Conservation (phyloP, 139 green algal species). For the Trebouxia sp. region DNA sequence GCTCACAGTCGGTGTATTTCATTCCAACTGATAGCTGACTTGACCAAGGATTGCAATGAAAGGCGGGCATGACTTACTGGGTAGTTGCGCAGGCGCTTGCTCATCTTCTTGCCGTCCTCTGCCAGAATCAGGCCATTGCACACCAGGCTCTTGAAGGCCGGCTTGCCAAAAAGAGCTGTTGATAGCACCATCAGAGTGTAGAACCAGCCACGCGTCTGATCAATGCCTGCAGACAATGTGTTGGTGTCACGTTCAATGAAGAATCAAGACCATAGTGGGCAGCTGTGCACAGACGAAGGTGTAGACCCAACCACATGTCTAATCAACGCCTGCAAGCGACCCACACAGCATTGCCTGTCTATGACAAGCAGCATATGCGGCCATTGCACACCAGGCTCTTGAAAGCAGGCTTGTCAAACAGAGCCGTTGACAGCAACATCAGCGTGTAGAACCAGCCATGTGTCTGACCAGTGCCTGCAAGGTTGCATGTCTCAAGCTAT, state of each 20-base stretch:
- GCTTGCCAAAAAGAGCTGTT: slow-evolving; percentile 97
- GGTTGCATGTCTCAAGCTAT: background rate
- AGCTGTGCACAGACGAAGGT: background rate
- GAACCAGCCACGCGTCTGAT: slow-evolving; percentile 83
- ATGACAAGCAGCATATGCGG: too few relatives aligned
- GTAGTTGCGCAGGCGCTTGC: slow-evolving; percentile 99
- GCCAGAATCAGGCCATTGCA: slow-evolving; percentile 99
- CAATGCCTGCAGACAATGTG: slow-evolving; percentile 40
- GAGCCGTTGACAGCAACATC: too few relatives aligned
- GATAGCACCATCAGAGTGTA: slow-evolving; percentile 99
- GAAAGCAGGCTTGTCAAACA: background rate
- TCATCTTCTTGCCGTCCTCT: slow-evolving; percentile 99
- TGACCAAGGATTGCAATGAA: background rate
- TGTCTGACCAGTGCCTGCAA: slow-evolving; percentile 85
- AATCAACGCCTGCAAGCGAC: too few relatives aligned
- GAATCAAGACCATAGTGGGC: background rate
- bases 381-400: background rate
- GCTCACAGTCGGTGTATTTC: too few relatives aligned
- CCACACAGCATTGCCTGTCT: too few relatives aligned
- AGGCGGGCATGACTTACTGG: slow-evolving; percentile 56
- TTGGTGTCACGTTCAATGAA: background rate
- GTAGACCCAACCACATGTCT: background rate
- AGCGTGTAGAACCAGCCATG: slow-evolving; percentile 66
- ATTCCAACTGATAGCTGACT: background rate
- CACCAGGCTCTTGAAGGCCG: slow-evolving; percentile 98